Percentiles rank a stretch among this genome's conserved stretches.
Evolutionary conservation across 495 filamentous ascomycete species (phyloP).

Genomic region (Aspergillus conjunctus): DNA sequence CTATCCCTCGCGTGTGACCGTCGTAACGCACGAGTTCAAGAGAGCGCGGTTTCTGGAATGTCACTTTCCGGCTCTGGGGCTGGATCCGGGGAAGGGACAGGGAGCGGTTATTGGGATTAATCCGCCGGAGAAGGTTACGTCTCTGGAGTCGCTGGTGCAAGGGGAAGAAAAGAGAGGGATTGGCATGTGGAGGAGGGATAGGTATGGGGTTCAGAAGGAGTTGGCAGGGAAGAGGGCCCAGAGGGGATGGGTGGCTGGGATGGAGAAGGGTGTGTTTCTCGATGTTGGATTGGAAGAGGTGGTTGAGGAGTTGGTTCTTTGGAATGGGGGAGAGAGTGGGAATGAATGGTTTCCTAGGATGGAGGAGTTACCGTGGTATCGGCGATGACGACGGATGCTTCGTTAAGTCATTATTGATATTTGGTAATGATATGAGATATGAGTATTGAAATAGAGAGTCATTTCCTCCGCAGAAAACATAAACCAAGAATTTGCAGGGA

Average conservation of each 20-base stretch:
- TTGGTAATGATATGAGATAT: conserved; percentile 4
- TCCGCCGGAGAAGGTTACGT: conserved; percentile 59
- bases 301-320: conserved; percentile 40
- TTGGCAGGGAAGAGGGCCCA: conserved; percentile 40
- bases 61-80: conserved; percentile 66
- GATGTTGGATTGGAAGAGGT: conserved; percentile 31
- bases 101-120: conserved; percentile 68
- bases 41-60: conserved; percentile 62
- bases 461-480: not conserved
- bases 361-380: conserved; percentile 46
- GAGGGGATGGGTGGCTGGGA: conserved; percentile 45
- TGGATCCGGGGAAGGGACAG: conserved; percentile 31
- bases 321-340: conserved; percentile 40
- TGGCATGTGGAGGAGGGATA: conserved; percentile 47
- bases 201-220: conserved; percentile 43
- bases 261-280: conserved; percentile 31
- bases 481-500: conserved; percentile 11
- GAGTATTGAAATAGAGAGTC: not conserved
- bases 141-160: conserved; percentile 44
- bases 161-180: conserved; percentile 47
- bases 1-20: conserved; percentile 54
- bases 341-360: conserved; percentile 41
- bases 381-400: conserved; percentile 6
- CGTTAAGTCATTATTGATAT: conserved; percentile 22
- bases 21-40: conserved; percentile 80